Percentiles rank a stretch among this genome's conserved stretches.
Conservation (phyloP, 1,284 basidiomycete species). For the Ustilago bromivora region DNA sequence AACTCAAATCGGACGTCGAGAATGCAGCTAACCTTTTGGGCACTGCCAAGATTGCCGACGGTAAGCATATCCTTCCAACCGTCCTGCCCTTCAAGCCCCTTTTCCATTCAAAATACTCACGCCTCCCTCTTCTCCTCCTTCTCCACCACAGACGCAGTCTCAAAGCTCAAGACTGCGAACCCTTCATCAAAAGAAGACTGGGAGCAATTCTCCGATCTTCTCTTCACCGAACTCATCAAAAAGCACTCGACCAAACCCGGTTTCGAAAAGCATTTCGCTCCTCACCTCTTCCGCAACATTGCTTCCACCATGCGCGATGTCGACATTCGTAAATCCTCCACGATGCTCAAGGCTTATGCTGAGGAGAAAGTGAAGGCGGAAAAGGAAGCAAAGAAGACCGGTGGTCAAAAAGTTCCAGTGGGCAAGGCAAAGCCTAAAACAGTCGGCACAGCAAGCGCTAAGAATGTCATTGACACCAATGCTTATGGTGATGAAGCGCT, state of each 20-base stretch:
- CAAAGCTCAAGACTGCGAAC: conserved; percentile 44
- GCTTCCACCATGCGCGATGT: conserved; percentile 59
- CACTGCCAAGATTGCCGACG: conserved; percentile 51
- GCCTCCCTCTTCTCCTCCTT: not conserved
- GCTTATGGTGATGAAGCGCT: conserved; percentile 67
- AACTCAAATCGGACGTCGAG: conserved; percentile 64
- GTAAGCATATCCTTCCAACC: conserved; percentile 4
- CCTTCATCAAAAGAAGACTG: conserved; percentile 65
- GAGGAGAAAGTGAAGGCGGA: conserved; percentile 65
- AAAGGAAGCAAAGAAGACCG: conserved; percentile 62
- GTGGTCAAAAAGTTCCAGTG: conserved; percentile 49
- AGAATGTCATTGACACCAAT: conserved; percentile 63
- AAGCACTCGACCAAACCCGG: conserved; percentile 57
- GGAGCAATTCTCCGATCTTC: conserved; percentile 51
- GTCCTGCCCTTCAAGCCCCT: not conserved
- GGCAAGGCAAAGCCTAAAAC: conserved; percentile 58
- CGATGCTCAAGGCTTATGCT: conserved; percentile 61
- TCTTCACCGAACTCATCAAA: conserved; percentile 60
- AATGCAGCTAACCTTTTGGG: conserved; percentile 67
- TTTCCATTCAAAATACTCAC: not conserved
- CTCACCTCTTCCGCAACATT: conserved; percentile 50
- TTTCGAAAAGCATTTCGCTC: conserved; percentile 66
- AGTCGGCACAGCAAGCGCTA: conserved; percentile 63
- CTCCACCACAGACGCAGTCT: conserved; percentile 16
- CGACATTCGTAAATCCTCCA: conserved; percentile 60